phyloP scores from a whole-genome alignment of 768 basidiomycete species.

The Termitomyces sp. region DNA sequence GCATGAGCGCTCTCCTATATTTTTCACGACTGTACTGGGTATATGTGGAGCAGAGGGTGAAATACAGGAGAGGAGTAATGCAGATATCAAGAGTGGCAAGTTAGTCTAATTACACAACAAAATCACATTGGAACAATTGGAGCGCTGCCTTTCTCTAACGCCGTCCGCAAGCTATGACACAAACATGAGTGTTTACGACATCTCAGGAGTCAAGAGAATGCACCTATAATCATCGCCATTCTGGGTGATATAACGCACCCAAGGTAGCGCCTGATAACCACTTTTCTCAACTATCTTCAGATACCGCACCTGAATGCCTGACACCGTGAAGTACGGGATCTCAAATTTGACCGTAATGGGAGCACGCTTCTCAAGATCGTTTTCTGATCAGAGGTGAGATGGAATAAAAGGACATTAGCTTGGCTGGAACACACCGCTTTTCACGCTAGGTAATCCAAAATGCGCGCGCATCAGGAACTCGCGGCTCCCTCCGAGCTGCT shows the following conservation, averaged over 20 bases:
- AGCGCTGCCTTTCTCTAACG: conserved; percentile 70
- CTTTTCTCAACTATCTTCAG: conserved; percentile 99
- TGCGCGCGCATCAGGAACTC: conserved; percentile 99
- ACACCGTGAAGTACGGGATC: conserved; percentile 98
- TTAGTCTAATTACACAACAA: background rate
- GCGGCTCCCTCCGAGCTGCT: conserved; percentile 91
- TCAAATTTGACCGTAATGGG: conserved; percentile 98
- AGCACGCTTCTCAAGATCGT: conserved; percentile 84
- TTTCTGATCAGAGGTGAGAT: conserved; percentile 35
- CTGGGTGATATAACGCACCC: conserved; percentile 94
- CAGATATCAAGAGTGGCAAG: background rate
- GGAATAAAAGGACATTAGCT: background rate
- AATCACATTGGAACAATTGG: conserved; percentile 58
- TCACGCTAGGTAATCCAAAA: conserved; percentile 93
- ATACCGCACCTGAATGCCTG: conserved; percentile 96
- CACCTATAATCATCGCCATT: conserved; percentile 92
- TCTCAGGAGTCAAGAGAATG: conserved; percentile 1
- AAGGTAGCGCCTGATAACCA: conserved; percentile 93
- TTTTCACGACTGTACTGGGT: no score
- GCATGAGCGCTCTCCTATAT: no score
- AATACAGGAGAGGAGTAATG: background rate
- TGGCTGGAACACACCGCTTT: conserved; percentile 62
- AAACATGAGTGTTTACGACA: background rate
- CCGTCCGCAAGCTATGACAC: conserved; percentile 61
- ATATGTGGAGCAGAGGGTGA: no score